Conservation (phyloP, 148 eudicot genomes). For the Amaranthus hypochondriacus region DNA sequence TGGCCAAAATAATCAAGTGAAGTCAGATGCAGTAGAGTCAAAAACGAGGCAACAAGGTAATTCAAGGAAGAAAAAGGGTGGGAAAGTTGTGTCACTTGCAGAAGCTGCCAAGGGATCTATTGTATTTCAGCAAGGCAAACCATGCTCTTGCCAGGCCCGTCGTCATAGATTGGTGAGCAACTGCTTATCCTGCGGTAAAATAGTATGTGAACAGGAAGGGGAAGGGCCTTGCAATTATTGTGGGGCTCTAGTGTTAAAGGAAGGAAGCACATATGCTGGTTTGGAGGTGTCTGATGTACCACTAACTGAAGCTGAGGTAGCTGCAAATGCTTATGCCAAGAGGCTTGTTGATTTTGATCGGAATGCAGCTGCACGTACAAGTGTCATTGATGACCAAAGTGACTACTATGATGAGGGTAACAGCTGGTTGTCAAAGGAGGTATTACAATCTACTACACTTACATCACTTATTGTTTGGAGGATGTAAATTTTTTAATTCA, state of each 20-base stretch:
- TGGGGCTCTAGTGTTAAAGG: conserved; percentile 86
- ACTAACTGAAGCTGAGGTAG: conserved; percentile 68
- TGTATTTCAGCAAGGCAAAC: conserved; percentile 89
- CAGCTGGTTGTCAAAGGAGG: conserved; percentile 94
- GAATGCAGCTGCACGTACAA: conserved; percentile 95
- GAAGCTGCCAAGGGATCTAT: conserved; percentile 96
- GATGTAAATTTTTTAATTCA: background rate
- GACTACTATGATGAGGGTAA: conserved; percentile 94
- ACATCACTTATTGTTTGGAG: background rate
- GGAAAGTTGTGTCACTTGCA: conserved; percentile 79
- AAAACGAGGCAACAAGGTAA: conserved; percentile 40
- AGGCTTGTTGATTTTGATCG: conserved; percentile 97
- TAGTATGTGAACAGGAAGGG: conserved; percentile 97
- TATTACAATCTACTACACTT: conserved; percentile 17
- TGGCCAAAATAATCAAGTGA: conserved; percentile 34
- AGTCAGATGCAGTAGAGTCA: conserved; percentile 28
- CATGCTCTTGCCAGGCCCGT: conserved; percentile 96
- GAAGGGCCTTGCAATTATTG: conserved; percentile 97
- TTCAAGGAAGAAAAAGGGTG: conserved; percentile 80
- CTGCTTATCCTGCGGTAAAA: conserved; percentile 97
- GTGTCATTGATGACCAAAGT: conserved; percentile 98
- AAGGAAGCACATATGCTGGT: conserved; percentile 96
- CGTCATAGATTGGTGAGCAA: conserved; percentile 81
- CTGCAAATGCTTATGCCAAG: conserved; percentile 95
- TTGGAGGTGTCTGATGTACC: conserved; percentile 51